Base-by-base conservation (phyloP, 164 flowering plant species). In the Akebia trifoliata region DNA sequence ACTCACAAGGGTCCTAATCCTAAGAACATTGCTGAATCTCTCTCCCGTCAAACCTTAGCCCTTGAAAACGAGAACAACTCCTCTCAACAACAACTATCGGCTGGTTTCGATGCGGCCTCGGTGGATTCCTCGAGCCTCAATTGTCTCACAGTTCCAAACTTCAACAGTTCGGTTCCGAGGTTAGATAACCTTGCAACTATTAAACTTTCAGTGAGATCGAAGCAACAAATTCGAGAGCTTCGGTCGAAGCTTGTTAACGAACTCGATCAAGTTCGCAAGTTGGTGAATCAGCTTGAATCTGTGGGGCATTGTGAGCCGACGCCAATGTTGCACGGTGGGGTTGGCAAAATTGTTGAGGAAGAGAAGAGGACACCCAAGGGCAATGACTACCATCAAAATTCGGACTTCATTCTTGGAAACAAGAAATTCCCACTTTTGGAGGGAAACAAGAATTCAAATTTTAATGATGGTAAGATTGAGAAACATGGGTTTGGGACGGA, bases 311-410 rank as follows among this genome's bases (percentile, higher is more conserved):
- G 32, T 12, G 74, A 30, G 32, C 38, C 73, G 1, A 69, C 77
- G 72, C 79, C 81, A 4, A 26, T 20, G 25, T 61, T 72, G 48
- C 64, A 78, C 38, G 67, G 71, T 22, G 64, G 66, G 20, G 56
- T 61, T 20, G 62, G 67, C 61, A 85, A 81, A 21, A 42, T 24
- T 59, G 60, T 74, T 17, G 96, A 86, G 76, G 88, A 83, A 62
- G 96, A 87, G 75, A 90, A 85, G 76, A 72, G 91, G 31, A 86
- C 88, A 0, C 91, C 96, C 0, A 91, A 86, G 70, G 90, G 85
- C 0, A 91, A 88, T 55, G 87, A 78, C 64, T 78, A 77, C 37
- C 80, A 84, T 57, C 70, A 75, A 51, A 91, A 80, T 56, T 74
- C 92, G 0, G 94, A 84, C 14, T 81, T 88, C 57, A 66, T 84